These are phyloP conservation scores for Imleria badia DNA, from an alignment of 768 basidiomycete genomes.

Conservation along the genomic window DNA sequence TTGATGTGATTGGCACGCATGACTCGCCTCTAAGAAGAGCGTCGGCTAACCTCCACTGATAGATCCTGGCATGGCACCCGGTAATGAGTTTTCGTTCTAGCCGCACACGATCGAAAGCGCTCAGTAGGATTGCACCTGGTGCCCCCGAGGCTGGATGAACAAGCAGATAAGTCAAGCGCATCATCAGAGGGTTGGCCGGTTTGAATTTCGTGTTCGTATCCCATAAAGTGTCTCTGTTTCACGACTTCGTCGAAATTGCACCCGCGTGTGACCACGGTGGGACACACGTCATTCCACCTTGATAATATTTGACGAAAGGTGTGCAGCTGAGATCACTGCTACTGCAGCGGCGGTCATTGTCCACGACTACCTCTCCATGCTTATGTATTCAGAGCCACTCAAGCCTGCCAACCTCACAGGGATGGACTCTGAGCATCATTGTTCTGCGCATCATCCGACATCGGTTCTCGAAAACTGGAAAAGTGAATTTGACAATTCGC, in stretches of 20 bases:
- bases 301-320: conserved; percentile 5
- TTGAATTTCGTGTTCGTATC: conserved; percentile 69
- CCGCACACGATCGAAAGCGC: background rate
- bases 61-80: conserved; percentile 81
- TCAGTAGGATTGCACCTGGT: conserved; percentile 49
- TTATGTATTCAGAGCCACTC: conserved; percentile 31
- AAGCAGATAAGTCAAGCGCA: conserved; percentile 75
- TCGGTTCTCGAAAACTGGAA: background rate
- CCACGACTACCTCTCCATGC: conserved; percentile 45
- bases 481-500: background rate
- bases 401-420: conserved; percentile 13
- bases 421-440: conserved; percentile 21
- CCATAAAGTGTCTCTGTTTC: background rate
- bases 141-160: conserved; percentile 88
- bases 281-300: background rate
- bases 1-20: conserved; percentile 71
- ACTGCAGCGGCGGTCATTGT: conserved; percentile 45
- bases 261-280: conserved; percentile 29
- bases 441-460: background rate
- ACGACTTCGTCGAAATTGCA: conserved; percentile 22
- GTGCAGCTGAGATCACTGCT: conserved; percentile 39
- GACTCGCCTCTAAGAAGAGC: background rate
- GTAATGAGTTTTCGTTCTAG: conserved; percentile 48
- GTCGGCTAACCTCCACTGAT: conserved; percentile 3
- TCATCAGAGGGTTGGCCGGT: conserved; percentile 75